Evolutionary conservation across 257 asterid genomes (phyloP), one percentile per base, ranked within the genome.

Genomic region (Vinca minor): DNA sequence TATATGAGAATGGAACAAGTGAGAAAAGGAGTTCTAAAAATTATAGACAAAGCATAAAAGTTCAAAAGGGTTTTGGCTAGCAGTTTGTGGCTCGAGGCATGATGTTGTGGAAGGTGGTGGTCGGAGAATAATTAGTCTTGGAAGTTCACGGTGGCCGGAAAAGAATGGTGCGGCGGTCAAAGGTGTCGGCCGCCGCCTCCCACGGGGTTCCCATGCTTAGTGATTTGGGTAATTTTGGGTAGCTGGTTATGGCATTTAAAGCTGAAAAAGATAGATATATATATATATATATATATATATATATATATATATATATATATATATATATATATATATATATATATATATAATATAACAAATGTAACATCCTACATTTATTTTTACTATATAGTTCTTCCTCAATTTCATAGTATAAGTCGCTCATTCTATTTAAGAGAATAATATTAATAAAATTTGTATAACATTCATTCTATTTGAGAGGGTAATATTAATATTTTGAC

Each of bases 71-170:
- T 69, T 67, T 69, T 74, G 81, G 85, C 54, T 48, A 3, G 69
- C 64, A 41, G 20, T 36, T 17, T 83, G 90, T 73, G 67, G 90
- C n/a, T 73, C 87, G 0, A 65, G 71, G 62, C 5, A n/a, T 2
- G 62, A 53, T 36, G 74, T 71, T 0, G 54, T 63, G 55, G 60
- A 54, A 26, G 42, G 25, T 34, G 41, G 6, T 21, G 13, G 25
- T 31, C 55, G 59, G 52, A 59, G 52, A 39, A 49, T 62, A 39
- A 23, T 49, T 18, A 47, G 36, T n/a, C 25, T 39, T 54, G 45
- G 14, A 25, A 3, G n/a, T 53, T 18, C 48, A 58, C 35, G 68
- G 67, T 25, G 38, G 29, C 64, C 60, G 62, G 70, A 32, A 48
- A 69, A 69, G 48, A 20, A 38, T 34, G 64, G 21, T 14, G n/a